Conservation (phyloP, 179 eudicot genomes). For the Pouteria campechiana region DNA sequence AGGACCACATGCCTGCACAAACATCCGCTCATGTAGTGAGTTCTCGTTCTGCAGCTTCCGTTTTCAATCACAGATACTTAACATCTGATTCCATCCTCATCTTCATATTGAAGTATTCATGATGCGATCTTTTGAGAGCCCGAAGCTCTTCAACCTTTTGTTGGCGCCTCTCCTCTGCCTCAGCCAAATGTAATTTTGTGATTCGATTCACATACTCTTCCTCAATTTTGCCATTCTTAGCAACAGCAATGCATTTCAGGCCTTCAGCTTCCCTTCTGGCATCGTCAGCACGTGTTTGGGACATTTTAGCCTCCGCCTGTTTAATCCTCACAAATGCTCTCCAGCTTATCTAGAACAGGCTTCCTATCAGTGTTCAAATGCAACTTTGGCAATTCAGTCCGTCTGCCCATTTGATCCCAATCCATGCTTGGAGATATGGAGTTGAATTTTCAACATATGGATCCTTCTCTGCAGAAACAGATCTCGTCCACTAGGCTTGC, state of each 20-base stretch:
- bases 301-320: slow-evolving; percentile 84
- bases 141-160: slow-evolving; percentile 67
- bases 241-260: slow-evolving; percentile 49
- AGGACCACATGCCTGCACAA: too few species aligned
- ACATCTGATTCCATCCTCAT: slow-evolving; percentile 83
- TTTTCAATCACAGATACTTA: slow-evolving; percentile 70
- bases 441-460: slow-evolving; percentile 25
- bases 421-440: slow-evolving; percentile 25
- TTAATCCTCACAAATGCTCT: slow-evolving; percentile 74
- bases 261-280: slow-evolving; percentile 91
- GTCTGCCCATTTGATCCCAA: slow-evolving; percentile 24
- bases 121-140: slow-evolving; percentile 58
- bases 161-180: slow-evolving; percentile 62
- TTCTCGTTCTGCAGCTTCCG: slow-evolving; percentile 74
- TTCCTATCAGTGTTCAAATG: slow-evolving; percentile 18
- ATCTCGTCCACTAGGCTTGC: slow-evolving; percentile 46
- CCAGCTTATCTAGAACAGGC: slow-evolving; percentile 64
- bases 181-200: slow-evolving; percentile 43
- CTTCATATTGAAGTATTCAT: slow-evolving; percentile 78
- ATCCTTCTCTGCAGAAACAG: slow-evolving; percentile 26
- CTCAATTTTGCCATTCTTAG: slow-evolving; percentile 62
- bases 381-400: slow-evolving; percentile 22
- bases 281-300: slow-evolving; percentile 85
- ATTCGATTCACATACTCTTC: slow-evolving; percentile 58
- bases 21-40: slow-evolving; percentile 17